Evolutionary conservation across 257 asterid species (phyloP), one percentile per base, ranked within the genome.

Genomic region (Striga asiatica): DNA sequence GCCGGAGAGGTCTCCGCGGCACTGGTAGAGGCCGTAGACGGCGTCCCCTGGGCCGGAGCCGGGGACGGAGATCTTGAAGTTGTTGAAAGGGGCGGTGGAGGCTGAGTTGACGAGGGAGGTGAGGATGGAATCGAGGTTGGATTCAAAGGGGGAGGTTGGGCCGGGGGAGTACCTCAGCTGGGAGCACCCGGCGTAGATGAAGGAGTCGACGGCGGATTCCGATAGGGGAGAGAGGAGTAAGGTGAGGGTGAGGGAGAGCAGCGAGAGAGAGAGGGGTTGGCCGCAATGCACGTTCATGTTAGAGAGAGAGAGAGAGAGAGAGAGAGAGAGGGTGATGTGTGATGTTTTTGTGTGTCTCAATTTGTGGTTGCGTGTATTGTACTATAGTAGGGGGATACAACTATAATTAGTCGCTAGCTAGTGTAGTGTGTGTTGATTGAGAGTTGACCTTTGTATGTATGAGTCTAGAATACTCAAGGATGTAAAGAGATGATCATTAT

Each of bases 1-100:
- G 64, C 8, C 42, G 67, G 37, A 2, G 13, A 82, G 79, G 79
- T 85, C 94, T 17, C 94, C 94, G 10, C 93, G 94, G 72, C 97
- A 89, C 64, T 89, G 95, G 45, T 58, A 83, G 5, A 89, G 81
- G 61, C 93, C 94, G 65, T 85, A 83, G 2, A 83, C 79, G 53
- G 56, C 35, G 66, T 82, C 92, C 71, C 6, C 31, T 1, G 71
- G 42, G 56, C 66, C 41, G 12, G 94, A 77, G 39, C 84, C 92
- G 0, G 93, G 81, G 60, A 79, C 62, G 51, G 93, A 78, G 9
- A 75, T 64, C 35, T 77, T 82, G 85, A 85, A 82, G 75, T 75
- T 77, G 88, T 85, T 85, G 81, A 65, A 85, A 67, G 37, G 72
- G 32, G 89, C 5, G 35, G 49, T 35, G 37, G 71, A 39, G 31